Evolutionary conservation across 2,329 filamentous ascomycete genomes (phyloP).

Genomic region (Alternaria atra): DNA sequence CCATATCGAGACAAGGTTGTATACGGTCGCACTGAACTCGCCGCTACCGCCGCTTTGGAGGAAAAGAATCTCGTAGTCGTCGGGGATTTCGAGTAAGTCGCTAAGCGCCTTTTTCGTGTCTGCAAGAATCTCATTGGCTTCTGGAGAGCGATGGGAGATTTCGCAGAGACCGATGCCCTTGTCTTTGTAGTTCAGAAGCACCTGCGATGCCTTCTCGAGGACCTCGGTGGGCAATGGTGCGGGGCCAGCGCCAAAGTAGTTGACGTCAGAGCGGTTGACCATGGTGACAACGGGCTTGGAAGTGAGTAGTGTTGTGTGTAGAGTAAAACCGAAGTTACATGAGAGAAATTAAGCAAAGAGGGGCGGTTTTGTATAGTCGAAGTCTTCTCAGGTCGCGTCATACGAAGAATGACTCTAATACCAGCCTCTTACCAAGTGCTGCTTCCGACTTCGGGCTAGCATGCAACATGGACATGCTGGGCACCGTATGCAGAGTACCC

Average conservation of each 20-base stretch:
- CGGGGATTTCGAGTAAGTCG: slow-evolving; percentile 80
- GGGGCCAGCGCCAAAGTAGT: slow-evolving; percentile 91
- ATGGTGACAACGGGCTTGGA: slow-evolving; percentile 55
- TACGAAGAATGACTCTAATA: slow-evolving; percentile 41
- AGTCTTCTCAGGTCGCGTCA: slow-evolving; percentile 36
- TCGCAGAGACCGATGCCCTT: slow-evolving; percentile 88
- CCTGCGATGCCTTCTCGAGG: slow-evolving; percentile 77
- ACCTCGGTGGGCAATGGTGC: slow-evolving; percentile 85
- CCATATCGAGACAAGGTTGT: slow-evolving; percentile 87
- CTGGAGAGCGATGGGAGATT: slow-evolving; percentile 84
- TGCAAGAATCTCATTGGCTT: slow-evolving; percentile 81
- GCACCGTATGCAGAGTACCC: slow-evolving; percentile 2
- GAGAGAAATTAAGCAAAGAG: slow-evolving; percentile 12
- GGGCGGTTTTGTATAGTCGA: slow-evolving; percentile 15
- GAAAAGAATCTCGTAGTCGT: slow-evolving; percentile 87
- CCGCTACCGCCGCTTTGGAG: slow-evolving; percentile 88
- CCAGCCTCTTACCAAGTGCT: slow-evolving; percentile 13
- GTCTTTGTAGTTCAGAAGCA: slow-evolving; percentile 81
- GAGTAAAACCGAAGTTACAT: slow-evolving; percentile 3
- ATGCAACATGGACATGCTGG: slow-evolving; percentile 10
- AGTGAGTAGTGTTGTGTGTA: slow-evolving; percentile 3
- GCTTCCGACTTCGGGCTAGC: slow-evolving; percentile 36
- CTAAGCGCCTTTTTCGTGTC: slow-evolving; percentile 78
- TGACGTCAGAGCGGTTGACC: slow-evolving; percentile 77
- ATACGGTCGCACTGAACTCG: slow-evolving; percentile 82